Conservation (phyloP, 352 stramenopile genomes). For the Phytophthora sp. region DNA sequence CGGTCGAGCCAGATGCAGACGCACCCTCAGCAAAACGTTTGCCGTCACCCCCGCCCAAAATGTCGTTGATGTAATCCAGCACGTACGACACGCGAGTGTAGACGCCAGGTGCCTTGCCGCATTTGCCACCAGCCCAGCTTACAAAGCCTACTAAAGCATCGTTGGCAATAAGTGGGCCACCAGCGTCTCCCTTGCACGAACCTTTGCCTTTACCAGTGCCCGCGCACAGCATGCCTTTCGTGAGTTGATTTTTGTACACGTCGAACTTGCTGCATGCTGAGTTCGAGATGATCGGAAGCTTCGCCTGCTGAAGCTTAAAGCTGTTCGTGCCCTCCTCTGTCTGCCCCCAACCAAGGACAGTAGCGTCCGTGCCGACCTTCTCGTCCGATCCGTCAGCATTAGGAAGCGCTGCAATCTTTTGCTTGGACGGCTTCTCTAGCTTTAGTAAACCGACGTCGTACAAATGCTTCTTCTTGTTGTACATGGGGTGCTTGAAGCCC, state of each 20-base stretch:
- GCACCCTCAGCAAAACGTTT: slow-evolving; percentile 10
- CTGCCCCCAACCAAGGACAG: slow-evolving; percentile 61
- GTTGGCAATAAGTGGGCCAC: slow-evolving; percentile 55
- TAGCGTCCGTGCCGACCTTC: slow-evolving; percentile 47
- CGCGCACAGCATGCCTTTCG: slow-evolving; percentile 66
- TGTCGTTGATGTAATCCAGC: slow-evolving; percentile 57
- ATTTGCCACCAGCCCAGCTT: slow-evolving; percentile 55
- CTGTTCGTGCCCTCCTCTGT: slow-evolving; percentile 42
- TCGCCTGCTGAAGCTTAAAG: slow-evolving; percentile 53
- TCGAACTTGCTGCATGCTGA: slow-evolving; percentile 44
- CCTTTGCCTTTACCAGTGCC: slow-evolving; percentile 53
- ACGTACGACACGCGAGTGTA: slow-evolving; percentile 61
- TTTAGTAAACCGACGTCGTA: slow-evolving; percentile 63
- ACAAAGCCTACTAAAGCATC: slow-evolving; percentile 63
- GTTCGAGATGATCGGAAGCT: slow-evolving; percentile 61
- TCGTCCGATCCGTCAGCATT: slow-evolving; percentile 54
- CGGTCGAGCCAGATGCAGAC: background rate
- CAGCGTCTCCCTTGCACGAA: slow-evolving; percentile 68
- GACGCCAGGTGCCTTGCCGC: slow-evolving; percentile 52
- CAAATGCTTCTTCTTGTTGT: slow-evolving; percentile 35
- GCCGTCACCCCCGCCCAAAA: slow-evolving; percentile 29
- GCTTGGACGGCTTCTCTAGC: slow-evolving; percentile 42
- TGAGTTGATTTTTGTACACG: slow-evolving; percentile 56
- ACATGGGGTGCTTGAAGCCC: slow-evolving; percentile 26
- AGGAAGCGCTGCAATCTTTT: slow-evolving; percentile 42